A percentile compares a stretch with the other conserved stretches of the same genome.
Evolutionary conservation across 179 eudicot genomes (phyloP).

Genomic region (Corrigiola litoralis): DNA sequence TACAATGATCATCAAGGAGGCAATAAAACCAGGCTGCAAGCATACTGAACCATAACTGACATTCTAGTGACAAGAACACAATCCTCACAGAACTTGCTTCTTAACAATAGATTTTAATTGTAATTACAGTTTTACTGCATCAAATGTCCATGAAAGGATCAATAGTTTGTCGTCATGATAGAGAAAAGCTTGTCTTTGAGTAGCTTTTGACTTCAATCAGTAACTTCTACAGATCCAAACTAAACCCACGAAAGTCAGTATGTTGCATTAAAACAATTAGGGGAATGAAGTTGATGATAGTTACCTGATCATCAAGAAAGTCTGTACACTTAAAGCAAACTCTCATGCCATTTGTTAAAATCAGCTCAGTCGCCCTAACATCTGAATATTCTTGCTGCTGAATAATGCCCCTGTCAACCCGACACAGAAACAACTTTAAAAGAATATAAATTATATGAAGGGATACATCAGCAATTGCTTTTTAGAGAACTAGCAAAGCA

Average conservation of each 20-base stretch:
- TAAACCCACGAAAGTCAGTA: not conserved
- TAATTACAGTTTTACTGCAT: not conserved
- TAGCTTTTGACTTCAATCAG: not conserved
- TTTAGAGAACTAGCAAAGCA: no score
- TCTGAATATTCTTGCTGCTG: conserved; percentile 54
- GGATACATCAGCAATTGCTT: no score
- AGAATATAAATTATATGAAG: no score
- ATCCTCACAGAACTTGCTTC: not conserved
- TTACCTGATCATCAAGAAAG: conserved; percentile 93
- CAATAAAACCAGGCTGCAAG: not conserved
- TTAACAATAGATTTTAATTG: not conserved
- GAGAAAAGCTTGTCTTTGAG: not conserved
- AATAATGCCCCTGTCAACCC: conserved; percentile 57
- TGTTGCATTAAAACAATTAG: not conserved
- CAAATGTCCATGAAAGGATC: not conserved
- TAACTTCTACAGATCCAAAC: not conserved
- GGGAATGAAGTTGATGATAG: not conserved
- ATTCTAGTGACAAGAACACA: conserved; percentile 2
- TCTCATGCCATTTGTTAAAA: conserved; percentile 83
- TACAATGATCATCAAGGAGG: not conserved
- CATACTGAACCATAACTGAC: not conserved
- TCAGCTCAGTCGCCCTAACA: conserved; percentile 66
- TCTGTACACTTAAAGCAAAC: conserved; percentile 87
- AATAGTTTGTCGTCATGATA: not conserved
- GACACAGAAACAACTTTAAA: conserved; percentile 4